These are phyloP conservation scores for Chernovozyma aurita DNA, from an alignment of 1,139 yeast species.

Conservation along the genomic window DNA sequence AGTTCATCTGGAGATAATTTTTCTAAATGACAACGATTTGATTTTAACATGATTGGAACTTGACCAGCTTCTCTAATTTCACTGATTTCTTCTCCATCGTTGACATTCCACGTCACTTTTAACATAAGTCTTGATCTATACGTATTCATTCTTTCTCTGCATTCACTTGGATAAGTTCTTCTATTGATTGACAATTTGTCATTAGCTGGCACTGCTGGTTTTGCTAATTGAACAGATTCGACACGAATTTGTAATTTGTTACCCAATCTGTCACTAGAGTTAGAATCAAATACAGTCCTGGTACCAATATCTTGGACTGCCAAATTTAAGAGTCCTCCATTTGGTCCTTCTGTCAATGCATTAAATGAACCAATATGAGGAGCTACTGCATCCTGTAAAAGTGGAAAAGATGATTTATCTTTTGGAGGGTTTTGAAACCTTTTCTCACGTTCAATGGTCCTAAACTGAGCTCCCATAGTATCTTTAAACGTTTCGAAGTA, in stretches of 20 bases:
- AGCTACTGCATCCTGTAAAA: slow-evolving; percentile 80
- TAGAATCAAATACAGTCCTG: slow-evolving; percentile 79
- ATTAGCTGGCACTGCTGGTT: slow-evolving; percentile 67
- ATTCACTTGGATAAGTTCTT: slow-evolving; percentile 79
- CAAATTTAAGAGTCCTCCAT: slow-evolving; percentile 77
- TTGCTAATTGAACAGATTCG: slow-evolving; percentile 80
- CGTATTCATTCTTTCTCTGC: slow-evolving; percentile 83
- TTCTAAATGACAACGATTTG: slow-evolving; percentile 88
- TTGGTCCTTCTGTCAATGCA: slow-evolving; percentile 85
- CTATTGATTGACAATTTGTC: slow-evolving; percentile 82
- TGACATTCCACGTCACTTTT: slow-evolving; percentile 79
- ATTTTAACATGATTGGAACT: slow-evolving; percentile 84
- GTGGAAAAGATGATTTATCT: slow-evolving; percentile 77
- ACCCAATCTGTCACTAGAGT: slow-evolving; percentile 57
- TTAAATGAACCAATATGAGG: slow-evolving; percentile 97
- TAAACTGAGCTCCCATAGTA: slow-evolving; percentile 51
- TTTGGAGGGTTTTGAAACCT: slow-evolving; percentile 87
- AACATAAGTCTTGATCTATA: slow-evolving; percentile 73
- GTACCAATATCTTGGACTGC: slow-evolving; percentile 88
- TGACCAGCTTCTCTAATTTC: slow-evolving; percentile 92
- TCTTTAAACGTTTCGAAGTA: neutral
- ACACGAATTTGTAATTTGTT: slow-evolving; percentile 78
- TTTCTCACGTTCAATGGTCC: slow-evolving; percentile 83
- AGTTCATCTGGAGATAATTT: slow-evolving; percentile 77
- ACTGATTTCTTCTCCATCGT: slow-evolving; percentile 74